A percentile compares a stretch with the other conserved stretches of the same genome.
Conservation (phyloP, 352 stramenopile genomes). For the Phytophthora melonis region DNA sequence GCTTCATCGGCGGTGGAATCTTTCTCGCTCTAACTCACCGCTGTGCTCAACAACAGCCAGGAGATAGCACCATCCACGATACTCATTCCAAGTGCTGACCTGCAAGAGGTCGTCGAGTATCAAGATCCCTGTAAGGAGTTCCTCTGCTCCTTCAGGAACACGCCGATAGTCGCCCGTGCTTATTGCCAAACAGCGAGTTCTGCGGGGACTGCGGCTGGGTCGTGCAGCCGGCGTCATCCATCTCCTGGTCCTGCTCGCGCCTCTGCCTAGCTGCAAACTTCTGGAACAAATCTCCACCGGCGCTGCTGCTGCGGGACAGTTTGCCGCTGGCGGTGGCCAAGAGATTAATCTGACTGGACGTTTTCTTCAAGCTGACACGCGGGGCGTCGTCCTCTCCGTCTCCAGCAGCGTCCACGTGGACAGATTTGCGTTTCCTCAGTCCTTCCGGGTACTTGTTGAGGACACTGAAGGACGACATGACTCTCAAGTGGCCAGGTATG, state of each 20-base stretch:
- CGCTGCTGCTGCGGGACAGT: constrained; percentile 37
- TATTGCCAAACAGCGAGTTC: constrained; percentile 40
- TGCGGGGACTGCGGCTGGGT: constrained; percentile 39
- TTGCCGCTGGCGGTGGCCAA: constrained; percentile 35
- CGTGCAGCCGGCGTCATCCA: constrained; percentile 48
- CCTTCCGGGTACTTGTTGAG: constrained; percentile 75
- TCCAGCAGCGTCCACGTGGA: constrained; percentile 57
- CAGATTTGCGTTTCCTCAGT: constrained; percentile 80
- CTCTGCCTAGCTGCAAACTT: constrained; percentile 32
- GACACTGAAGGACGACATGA: constrained; percentile 64
- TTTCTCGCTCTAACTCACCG: constrained; percentile 6
- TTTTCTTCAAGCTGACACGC: constrained; percentile 67
- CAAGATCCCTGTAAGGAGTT: constrained; percentile 11
- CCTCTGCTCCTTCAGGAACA: constrained; percentile 41
- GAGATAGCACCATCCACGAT: constrained; percentile 9
- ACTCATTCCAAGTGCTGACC: constrained; percentile 15
- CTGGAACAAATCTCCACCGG: constrained; percentile 38
- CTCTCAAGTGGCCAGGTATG: constrained; percentile 65
- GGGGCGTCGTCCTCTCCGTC: constrained; percentile 18
- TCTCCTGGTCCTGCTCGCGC: constrained; percentile 55
- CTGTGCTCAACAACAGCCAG: constrained; percentile 9
- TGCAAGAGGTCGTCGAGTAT: constrained; percentile 16
- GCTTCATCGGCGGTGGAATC: constrained; percentile 11
- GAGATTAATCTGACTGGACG: constrained; percentile 75
- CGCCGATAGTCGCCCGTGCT: constrained; percentile 40